phyloP scores from a whole-genome alignment of 2,329 filamentous ascomycete species.

The Fusarium sp. region DNA sequence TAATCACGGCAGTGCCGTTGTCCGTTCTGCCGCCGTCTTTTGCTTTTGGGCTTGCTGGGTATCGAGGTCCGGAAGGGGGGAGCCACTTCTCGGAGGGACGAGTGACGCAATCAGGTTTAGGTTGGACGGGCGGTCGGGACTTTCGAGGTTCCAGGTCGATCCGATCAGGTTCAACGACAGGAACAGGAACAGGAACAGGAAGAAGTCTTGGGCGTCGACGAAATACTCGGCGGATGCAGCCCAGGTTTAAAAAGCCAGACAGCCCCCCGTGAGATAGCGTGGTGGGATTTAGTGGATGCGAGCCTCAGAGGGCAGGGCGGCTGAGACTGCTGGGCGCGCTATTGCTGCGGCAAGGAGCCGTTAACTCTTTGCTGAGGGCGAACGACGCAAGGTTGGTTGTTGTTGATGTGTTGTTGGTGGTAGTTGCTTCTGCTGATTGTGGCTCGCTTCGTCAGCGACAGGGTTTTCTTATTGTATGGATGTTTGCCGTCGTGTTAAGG shows the following conservation, averaged over 20 bases:
- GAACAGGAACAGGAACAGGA: neutral
- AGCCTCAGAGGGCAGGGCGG: slow-evolving; percentile 19
- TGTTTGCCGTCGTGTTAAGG: slow-evolving; percentile 29
- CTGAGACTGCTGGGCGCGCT: slow-evolving; percentile 29
- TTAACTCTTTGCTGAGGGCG: slow-evolving; percentile 26
- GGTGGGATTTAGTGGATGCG: slow-evolving; percentile 11
- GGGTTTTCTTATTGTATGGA: slow-evolving; percentile 27
- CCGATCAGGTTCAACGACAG: neutral
- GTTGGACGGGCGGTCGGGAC: neutral
- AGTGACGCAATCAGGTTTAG: slow-evolving; percentile 27
- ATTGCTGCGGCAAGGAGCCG: slow-evolving; percentile 18
- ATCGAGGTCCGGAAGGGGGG: slow-evolving; percentile 16
- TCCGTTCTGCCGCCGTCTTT: slow-evolving; percentile 38
- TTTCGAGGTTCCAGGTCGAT: neutral
- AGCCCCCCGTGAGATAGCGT: slow-evolving; percentile 3
- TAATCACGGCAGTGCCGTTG: slow-evolving; percentile 44
- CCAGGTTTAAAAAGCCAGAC: neutral
- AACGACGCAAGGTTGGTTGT: slow-evolving; percentile 10
- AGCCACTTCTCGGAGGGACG: slow-evolving; percentile 14
- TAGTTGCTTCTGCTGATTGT: slow-evolving; percentile 31
- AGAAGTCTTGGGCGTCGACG: neutral
- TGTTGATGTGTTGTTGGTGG: slow-evolving; percentile 21
- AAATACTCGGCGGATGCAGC: neutral
- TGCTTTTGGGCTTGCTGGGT: slow-evolving; percentile 24
- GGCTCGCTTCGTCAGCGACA: slow-evolving; percentile 25